Evolutionary conservation across 352 stramenopile species (phyloP), one percentile per base, ranked within the genome.

Genomic region (Phytophthora foliorum): DNA sequence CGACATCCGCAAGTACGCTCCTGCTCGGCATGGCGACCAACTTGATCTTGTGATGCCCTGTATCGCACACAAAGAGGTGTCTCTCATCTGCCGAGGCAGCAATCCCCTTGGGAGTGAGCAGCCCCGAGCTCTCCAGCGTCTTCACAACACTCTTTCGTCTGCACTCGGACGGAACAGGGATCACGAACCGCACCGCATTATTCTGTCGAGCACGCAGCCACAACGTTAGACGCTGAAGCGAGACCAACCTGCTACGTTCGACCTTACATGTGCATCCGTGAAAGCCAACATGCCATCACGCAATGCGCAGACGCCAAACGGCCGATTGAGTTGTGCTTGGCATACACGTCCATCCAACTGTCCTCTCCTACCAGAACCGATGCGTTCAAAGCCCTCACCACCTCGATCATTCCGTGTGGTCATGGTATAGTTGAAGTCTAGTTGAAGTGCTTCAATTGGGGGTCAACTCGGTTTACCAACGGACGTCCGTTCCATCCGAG

Each of bases 31-130:
- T 16, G 9, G 73, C 67, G 19, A 72, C 81, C 27, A 86, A 75
- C 48, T 84, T 83, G 63, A 89, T 77, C 48, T 63, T 76, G 65
- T 86, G 74, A 59, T 89, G 78, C 1, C 81, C 81, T 9, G 77
- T 78, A 63, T 88, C 81, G 14, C 78, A 88, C 36, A 88, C 77
- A 57, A 88, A 86, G 57, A 89, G 48, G 38, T 84, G 75, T 11
- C 73, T 63, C 0, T 64, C 67, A 34, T 88, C 77, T 39, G 68
- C 55, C 9, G 81, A 86, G 10, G 68, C 56, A 57, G 55, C 74
- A 13, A 89, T 72, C 2, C 78, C 81, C 29, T 83, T 86, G 1
- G 78, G 78, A n/a, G 63, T 63, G 19, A 85, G 68, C n/a, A 89
- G 67, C 8, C 71, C 69, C 4, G 76, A 67, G 29, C 62, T 72